phyloP scores from a whole-genome alignment of 129 eudicot species.

The Chrysanthemum makinoi region DNA sequence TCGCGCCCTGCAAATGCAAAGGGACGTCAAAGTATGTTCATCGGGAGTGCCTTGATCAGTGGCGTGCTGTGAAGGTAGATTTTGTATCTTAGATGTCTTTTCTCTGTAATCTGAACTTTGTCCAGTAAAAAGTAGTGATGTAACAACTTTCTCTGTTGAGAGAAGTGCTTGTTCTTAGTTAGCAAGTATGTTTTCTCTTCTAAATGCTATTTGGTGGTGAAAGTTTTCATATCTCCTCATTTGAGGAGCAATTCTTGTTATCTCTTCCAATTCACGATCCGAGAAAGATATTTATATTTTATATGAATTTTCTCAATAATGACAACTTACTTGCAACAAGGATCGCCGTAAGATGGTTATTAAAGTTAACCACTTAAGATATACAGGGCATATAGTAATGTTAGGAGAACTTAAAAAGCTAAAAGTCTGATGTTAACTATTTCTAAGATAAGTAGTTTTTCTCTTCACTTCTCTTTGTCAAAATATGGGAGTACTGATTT shows the following conservation, averaged over 20 bases:
- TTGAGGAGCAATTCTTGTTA: background rate
- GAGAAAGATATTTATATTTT: background rate
- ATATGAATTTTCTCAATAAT: slow-evolving; percentile 7
- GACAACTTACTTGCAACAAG: slow-evolving; percentile 1
- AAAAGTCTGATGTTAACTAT: background rate
- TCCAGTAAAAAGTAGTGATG: background rate
- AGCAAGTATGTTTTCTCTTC: slow-evolving; percentile 12
- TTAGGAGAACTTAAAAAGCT: too few relatives aligned
- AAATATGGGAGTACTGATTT: background rate
- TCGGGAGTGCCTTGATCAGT: slow-evolving; percentile 92
- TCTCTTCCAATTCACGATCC: background rate
- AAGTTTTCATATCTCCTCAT: background rate
- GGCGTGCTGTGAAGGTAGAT: slow-evolving; percentile 93
- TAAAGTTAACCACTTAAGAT: background rate
- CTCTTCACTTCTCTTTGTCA: background rate
- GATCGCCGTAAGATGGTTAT: slow-evolving; percentile 8
- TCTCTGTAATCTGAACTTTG: slow-evolving; percentile 5
- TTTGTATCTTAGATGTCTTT: slow-evolving; percentile 10
- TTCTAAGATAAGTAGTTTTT: background rate
- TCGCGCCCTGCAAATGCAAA: slow-evolving; percentile 98
- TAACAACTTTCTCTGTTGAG: background rate
- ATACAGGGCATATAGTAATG: background rate
- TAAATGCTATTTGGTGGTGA: background rate
- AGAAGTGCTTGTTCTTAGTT: slow-evolving; percentile 1
- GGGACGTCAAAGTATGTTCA: slow-evolving; percentile 97